phyloP scores from a whole-genome alignment of 768 basidiomycete genomes.

The Pulveroboletus frians region DNA sequence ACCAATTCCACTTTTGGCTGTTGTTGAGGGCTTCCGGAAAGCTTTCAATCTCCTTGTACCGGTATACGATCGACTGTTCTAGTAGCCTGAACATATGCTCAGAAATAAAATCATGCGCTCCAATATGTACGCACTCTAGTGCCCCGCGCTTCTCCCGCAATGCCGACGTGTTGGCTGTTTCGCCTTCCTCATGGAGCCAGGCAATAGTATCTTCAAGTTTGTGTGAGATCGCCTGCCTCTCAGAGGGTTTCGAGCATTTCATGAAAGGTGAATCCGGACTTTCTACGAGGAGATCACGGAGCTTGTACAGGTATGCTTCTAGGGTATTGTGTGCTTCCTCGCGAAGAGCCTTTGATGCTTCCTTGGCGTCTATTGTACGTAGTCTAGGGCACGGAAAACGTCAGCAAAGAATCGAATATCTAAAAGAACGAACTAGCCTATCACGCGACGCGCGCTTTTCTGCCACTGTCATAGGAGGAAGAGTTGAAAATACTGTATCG shows the following conservation, averaged over 20 bases:
- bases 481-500: constrained; percentile 52
- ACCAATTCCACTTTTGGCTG: constrained; percentile 86
- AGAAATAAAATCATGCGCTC: neutral
- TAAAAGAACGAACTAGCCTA: constrained; percentile 45
- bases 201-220: constrained; percentile 67
- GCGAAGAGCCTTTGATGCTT: constrained; percentile 66
- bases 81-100: constrained; percentile 44
- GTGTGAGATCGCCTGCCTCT: constrained; percentile 60
- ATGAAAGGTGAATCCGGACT: constrained; percentile 69
- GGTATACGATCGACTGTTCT: constrained; percentile 78
- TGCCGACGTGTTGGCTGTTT: constrained; percentile 71
- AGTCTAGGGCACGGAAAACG: constrained; percentile 45
- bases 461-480: constrained; percentile 70
- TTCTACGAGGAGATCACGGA: constrained; percentile 76
- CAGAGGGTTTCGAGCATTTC: constrained; percentile 72
- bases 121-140: constrained; percentile 62
- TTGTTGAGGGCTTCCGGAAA: constrained; percentile 81
- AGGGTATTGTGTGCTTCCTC: constrained; percentile 91
- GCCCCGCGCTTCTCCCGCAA: constrained; percentile 71
- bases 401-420: neutral
- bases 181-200: constrained; percentile 85
- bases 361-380: constrained; percentile 70
- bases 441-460: constrained; percentile 71
- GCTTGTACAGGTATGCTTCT: constrained; percentile 89
- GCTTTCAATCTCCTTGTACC: constrained; percentile 84